Percentiles rank a stretch among this genome's conserved stretches.
Conservation (phyloP, 345 rosid genomes). For the Garcia nutans region DNA sequence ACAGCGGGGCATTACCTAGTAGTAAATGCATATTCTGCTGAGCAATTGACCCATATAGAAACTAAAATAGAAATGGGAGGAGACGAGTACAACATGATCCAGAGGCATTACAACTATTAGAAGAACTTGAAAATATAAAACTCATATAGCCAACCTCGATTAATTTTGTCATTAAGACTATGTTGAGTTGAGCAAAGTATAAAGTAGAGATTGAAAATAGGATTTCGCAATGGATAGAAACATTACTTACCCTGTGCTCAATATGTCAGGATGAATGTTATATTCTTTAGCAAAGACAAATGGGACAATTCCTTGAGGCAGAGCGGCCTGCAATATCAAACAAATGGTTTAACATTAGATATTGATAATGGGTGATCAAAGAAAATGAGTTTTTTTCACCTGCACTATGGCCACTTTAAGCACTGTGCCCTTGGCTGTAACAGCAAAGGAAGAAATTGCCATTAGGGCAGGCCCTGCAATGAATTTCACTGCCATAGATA, state of each 20-base stretch:
- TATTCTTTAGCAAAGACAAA: constrained; percentile 92
- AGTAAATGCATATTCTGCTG: too few species aligned
- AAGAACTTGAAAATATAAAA: too few species aligned
- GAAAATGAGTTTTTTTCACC: constrained; percentile 33
- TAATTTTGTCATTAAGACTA: too few species aligned
- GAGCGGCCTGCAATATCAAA: constrained; percentile 62
- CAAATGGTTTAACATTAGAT: background rate
- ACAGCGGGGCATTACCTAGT: too few species aligned
- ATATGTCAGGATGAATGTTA: constrained; percentile 66
- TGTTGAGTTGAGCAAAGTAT: too few species aligned
- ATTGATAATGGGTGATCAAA: background rate
- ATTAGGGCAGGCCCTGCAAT: constrained; percentile 67
- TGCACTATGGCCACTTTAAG: constrained; percentile 67
- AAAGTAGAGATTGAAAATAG: background rate
- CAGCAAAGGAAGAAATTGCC: constrained; percentile 54
- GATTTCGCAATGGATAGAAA: background rate
- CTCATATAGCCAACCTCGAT: too few species aligned
- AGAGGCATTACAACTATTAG: too few species aligned
- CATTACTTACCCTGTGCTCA: constrained; percentile 66
- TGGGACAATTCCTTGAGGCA: constrained; percentile 88
- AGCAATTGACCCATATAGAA: too few species aligned
- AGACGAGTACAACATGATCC: too few species aligned
- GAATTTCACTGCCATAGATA: constrained; percentile 62
- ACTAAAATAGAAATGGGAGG: too few species aligned
- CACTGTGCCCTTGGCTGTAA: constrained; percentile 45